Conservation (phyloP, 768 basidiomycete genomes). For the Leccinum broughii region DNA sequence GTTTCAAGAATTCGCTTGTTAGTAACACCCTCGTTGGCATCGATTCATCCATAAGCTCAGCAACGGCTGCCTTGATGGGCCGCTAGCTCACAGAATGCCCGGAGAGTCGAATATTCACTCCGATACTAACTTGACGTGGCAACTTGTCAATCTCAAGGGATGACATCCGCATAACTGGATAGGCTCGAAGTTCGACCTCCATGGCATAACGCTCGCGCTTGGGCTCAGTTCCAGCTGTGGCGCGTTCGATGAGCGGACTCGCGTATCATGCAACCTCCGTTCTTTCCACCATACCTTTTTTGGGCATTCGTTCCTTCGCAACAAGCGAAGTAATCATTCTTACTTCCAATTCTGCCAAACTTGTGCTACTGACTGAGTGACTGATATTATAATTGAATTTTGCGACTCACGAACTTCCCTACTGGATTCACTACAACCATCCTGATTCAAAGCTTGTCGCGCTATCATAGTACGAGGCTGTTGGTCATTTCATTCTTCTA, state of each 20-base stretch:
- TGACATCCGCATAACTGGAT: background rate
- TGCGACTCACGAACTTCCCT: background rate
- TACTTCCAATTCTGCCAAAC: background rate
- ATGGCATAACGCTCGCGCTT: background rate
- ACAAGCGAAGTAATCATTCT: background rate
- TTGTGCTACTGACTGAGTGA: background rate
- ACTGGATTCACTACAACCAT: background rate
- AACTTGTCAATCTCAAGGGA: background rate
- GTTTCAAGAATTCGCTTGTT: background rate
- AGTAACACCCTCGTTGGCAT: background rate
- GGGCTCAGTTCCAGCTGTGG: background rate
- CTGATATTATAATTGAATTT: background rate
- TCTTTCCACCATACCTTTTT: slow-evolving; percentile 5
- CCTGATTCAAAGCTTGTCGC: slow-evolving; percentile 5
- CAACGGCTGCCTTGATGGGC: background rate
- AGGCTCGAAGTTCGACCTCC: background rate
- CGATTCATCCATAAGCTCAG: background rate
- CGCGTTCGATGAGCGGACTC: background rate
- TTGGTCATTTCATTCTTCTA: background rate
- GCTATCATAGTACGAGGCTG: background rate
- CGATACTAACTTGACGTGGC: slow-evolving; percentile 7
- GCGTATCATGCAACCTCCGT: background rate
- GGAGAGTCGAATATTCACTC: background rate
- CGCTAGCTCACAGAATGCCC: background rate
- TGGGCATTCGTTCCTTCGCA: background rate